Base-by-base conservation (phyloP, 257 asterid species). In the Parsonsia alboflavescens region DNA sequence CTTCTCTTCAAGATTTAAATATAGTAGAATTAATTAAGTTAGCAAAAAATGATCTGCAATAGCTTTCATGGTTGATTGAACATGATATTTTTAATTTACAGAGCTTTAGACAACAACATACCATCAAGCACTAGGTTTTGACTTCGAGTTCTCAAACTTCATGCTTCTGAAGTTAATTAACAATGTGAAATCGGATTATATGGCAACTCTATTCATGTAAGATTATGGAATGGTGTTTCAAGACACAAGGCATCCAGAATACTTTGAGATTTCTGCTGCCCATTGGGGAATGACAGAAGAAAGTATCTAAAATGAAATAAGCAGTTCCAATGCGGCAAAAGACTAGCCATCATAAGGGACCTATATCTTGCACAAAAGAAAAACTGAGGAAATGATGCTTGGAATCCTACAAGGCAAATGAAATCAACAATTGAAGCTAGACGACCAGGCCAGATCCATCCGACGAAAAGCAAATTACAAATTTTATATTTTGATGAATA, bases 41-140 rank as follows among this genome's bases (percentile, higher is more conserved):
- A n/a, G 39, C 36, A 39, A 30, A 65, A 65, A 39, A 39, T 65
- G 30, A 28, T 65, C 4, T 19, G 6, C 42, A n/a, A 49, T 10
- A 61, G 10, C 61, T 54, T n/a, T 12, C 70, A 46, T 45, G 62
- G 54, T 10, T 50, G 46, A 26, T 65, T 42, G 16, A 52, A 5
- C 26, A 50, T 12, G 7, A 52, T 39, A 26, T 58, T 30, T 15
- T 24, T 15, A 52, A 7, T 13, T 36, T 28, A 42, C 13, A 12
- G n/a, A 52, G 67, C 58, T 67, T 67, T 21, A 54, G 61, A 75
- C 49, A 17, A 64, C 24, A 33, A 67, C 17, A 41, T n/a, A 26
- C 44, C 64, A 56, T 53, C 33, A 16, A 17, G 52, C 45, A 13
- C 39, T 24, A 4, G 21, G 39, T 62, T 46, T 33, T 44, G 17